Base-by-base conservation (phyloP, 148 eudicot species). In the Chenopodium suecicum region DNA sequence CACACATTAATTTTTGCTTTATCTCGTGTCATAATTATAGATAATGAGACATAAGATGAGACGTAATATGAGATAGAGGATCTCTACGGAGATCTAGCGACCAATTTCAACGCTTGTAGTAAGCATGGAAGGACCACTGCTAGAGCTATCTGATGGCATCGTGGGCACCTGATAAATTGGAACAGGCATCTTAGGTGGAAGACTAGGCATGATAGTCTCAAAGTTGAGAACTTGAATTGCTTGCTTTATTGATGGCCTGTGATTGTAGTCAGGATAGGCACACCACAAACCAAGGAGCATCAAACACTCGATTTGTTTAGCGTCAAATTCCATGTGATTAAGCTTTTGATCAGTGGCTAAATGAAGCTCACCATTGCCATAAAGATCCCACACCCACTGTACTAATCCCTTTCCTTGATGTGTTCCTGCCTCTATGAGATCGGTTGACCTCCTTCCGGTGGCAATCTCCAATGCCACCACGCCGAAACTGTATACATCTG, bases 211-310 rank as follows among this genome's bases (percentile, higher is more conserved):
- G 4, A 64, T 56, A 2, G 87, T 83, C 69, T 90, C 89, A 79
- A 85, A 91, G 77, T 85, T 85, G 0, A 91, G 86, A 22, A 82
- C 88, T 13, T 80, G 84, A 62, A 78, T 80, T 0, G 85, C 91
- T 88, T 89, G 91, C 79, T 79, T 78, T 67, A 88, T 91, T 0
- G 91, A 86, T 9, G 93, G 90, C 76, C 93, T 76, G 17, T 75
- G 46, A 10, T 34, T 85, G 3, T 64, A 47, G 46, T 89, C 88
- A 27, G 93, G 93, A 32, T 89, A 86, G 62, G 85, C 88, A 86
- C 91, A 88, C 89, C 92, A 89, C 52, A 89, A 66, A 29, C 89
- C 91, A 0, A 85, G 87, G 20, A 85, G 81, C 86, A 89, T 80
- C 84, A 89, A 79, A 17, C 85, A 64, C 78, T 91, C 91, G 2